phyloP scores from a whole-genome alignment of 768 basidiomycete species.

The Boletus rufocinnamomeus region DNA sequence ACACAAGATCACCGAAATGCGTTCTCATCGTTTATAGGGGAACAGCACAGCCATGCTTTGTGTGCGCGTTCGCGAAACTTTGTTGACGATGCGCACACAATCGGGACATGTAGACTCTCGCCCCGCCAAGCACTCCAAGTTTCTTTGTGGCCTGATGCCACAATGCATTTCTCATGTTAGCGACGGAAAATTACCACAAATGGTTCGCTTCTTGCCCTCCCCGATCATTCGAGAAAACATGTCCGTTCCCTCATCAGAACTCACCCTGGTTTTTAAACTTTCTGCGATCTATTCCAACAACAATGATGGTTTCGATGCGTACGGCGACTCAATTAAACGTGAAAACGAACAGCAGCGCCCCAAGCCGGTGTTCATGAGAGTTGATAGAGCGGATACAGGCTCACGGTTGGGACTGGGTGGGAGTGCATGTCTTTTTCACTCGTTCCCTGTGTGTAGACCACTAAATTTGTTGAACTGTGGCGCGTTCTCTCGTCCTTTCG shows the following conservation, averaged over 20 bases:
- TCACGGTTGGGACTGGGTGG: conserved; percentile 3
- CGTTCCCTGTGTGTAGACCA: not conserved
- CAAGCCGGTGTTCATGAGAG: not conserved
- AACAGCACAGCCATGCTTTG: not conserved
- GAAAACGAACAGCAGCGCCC: not conserved
- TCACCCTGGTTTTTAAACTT: not conserved
- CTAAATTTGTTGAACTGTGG: not conserved
- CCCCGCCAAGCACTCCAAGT: not conserved
- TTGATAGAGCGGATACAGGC: not conserved
- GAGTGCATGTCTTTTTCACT: not conserved
- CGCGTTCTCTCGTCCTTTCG: not conserved
- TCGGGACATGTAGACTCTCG: no score
- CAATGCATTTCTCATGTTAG: not conserved
- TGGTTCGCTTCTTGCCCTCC: not conserved
- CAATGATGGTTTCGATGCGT: not conserved
- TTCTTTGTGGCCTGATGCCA: not conserved
- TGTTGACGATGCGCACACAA: no score
- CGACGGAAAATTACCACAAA: not conserved
- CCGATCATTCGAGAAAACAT: not conserved
- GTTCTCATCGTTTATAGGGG: conserved; percentile 5
- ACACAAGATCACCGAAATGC: not conserved
- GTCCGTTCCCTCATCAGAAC: not conserved
- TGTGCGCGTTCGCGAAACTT: not conserved
- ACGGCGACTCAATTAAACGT: not conserved
- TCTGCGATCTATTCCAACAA: not conserved